Evolutionary conservation across 768 basidiomycete genomes (phyloP).

Genomic region (Basidioascus undulatus): DNA sequence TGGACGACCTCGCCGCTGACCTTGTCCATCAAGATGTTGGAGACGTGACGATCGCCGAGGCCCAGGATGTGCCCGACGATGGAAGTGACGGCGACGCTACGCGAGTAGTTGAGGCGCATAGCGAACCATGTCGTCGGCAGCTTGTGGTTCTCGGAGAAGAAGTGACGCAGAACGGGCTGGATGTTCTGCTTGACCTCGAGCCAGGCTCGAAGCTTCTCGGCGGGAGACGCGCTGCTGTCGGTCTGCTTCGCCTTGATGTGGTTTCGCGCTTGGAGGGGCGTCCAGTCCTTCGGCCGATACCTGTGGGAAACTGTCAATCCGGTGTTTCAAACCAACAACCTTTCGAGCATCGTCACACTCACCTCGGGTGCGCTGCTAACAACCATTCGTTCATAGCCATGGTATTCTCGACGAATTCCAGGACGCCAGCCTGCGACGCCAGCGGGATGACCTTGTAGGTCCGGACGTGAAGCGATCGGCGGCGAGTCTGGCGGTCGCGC

Average conservation of each 20-base stretch:
- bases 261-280: conserved; percentile 15
- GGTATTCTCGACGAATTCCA: conserved; percentile 78
- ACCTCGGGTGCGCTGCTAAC: conserved; percentile 35
- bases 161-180: conserved; percentile 77
- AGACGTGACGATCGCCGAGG: conserved; percentile 72
- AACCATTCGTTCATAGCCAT: conserved; percentile 40
- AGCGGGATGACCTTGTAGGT: conserved; percentile 79
- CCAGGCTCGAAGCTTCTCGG: not conserved
- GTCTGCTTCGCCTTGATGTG: not conserved
- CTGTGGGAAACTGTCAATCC: conserved; percentile 20
- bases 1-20: conserved; percentile 68
- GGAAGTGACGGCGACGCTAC: conserved; percentile 78
- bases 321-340: not conserved
- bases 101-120: conserved; percentile 66
- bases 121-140: conserved; percentile 75
- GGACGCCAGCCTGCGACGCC: conserved; percentile 47
- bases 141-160: conserved; percentile 75
- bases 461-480: conserved; percentile 46
- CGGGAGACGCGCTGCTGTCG: not conserved
- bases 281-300: conserved; percentile 38
- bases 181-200: conserved; percentile 21
- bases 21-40: conserved; percentile 76
- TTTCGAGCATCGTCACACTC: too few species aligned
- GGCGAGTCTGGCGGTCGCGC: conserved; percentile 48
- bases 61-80: conserved; percentile 85